Evolutionary conservation across 2,329 filamentous ascomycete species (phyloP).

Genomic region (Aphanocladium album): DNA sequence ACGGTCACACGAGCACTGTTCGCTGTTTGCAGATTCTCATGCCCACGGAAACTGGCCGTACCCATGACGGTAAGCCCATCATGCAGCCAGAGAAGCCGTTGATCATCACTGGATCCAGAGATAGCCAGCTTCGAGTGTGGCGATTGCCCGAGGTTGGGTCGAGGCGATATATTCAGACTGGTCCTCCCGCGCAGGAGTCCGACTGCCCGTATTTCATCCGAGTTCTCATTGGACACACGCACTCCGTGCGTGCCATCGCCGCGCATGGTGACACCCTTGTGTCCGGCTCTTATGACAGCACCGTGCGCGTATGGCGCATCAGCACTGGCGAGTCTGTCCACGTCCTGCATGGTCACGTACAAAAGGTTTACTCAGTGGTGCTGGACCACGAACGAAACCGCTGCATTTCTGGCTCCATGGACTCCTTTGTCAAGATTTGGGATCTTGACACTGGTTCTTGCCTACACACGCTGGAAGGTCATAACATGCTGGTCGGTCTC

Average conservation of each 20-base stretch:
- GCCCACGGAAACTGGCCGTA: constrained; percentile 71
- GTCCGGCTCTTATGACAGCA: constrained; percentile 93
- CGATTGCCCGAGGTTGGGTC: constrained; percentile 79
- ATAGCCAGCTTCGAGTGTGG: constrained; percentile 93
- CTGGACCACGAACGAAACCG: constrained; percentile 86
- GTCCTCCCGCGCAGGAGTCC: constrained; percentile 64
- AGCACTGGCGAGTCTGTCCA: constrained; percentile 88
- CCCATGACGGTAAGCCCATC: constrained; percentile 65
- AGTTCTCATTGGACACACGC: constrained; percentile 76
- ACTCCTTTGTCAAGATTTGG: constrained; percentile 97
- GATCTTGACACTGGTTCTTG: constrained; percentile 81
- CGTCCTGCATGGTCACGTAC: constrained; percentile 76
- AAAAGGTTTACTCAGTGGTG: constrained; percentile 97
- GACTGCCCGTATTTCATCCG: constrained; percentile 96
- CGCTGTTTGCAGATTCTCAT: constrained; percentile 92
- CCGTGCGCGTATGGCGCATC: constrained; percentile 94
- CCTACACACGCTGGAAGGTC: constrained; percentile 86
- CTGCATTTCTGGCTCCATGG: constrained; percentile 98
- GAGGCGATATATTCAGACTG: constrained; percentile 71
- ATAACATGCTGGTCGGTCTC: constrained; percentile 85
- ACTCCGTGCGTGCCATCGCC: constrained; percentile 93
- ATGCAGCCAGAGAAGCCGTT: constrained; percentile 93
- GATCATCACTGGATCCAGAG: constrained; percentile 94
- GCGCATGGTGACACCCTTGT: constrained; percentile 94
- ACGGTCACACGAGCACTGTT: constrained; percentile 95